Conservation (phyloP, 2,329 filamentous ascomycete genomes). For the Calonectria henricotiae region DNA sequence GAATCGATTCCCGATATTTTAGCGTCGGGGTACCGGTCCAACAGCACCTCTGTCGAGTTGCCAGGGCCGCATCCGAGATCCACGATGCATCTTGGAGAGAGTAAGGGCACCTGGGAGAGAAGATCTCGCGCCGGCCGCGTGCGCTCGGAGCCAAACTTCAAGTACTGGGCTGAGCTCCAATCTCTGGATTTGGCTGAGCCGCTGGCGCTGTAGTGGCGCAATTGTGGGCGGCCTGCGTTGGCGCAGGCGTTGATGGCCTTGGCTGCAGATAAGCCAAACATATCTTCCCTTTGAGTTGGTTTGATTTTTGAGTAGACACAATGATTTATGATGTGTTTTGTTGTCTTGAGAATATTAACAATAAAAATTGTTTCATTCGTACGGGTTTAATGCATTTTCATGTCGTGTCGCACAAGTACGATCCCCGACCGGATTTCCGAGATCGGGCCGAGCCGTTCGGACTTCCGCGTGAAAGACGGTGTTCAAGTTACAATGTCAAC, state of each 20-base stretch:
- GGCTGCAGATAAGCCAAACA: conserved; percentile 5
- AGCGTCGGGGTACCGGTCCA: conserved; percentile 65
- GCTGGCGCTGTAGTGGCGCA: conserved; percentile 22
- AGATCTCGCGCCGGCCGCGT: conserved; percentile 71
- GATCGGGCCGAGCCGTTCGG: conserved; percentile 20
- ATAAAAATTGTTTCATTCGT: neutral
- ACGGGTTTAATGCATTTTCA: neutral
- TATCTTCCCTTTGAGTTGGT: neutral
- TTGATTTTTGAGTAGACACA: neutral
- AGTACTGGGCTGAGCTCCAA: conserved; percentile 73
- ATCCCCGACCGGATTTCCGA: conserved; percentile 22
- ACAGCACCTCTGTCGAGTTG: conserved; percentile 70
- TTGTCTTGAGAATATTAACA: neutral
- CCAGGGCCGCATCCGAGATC: conserved; percentile 76
- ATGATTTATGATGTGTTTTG: neutral
- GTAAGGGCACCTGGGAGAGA: conserved; percentile 63
- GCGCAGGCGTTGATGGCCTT: neutral
- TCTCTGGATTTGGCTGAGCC: conserved; percentile 43
- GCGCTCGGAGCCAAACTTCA: conserved; percentile 70
- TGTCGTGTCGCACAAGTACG: neutral
- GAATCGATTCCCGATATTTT: conserved; percentile 69
- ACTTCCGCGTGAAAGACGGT: neutral
- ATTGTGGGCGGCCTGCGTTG: neutral
- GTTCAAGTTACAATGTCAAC: neutral
- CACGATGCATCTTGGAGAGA: conserved; percentile 63